Conservation (phyloP, 208 protist genomes). For the Eutreptiella sp. region DNA sequence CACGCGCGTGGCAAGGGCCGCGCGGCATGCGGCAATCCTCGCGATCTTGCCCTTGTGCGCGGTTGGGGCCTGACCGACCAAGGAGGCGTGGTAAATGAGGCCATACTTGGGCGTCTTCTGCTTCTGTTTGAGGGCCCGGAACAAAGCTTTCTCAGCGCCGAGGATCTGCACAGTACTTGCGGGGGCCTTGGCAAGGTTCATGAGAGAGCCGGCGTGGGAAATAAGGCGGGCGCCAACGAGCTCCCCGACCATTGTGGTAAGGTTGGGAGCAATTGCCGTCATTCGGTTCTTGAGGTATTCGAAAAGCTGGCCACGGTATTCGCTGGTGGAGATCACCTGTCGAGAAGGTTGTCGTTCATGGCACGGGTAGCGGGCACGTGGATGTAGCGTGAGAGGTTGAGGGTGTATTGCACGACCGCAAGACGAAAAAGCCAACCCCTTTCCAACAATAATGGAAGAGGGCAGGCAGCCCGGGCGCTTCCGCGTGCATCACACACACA, state of each 20-base stretch:
- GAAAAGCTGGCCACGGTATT: slow-evolving; percentile 86
- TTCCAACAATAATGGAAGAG: too few relatives aligned
- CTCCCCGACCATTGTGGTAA: slow-evolving; percentile 95
- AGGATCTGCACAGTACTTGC: slow-evolving; percentile 98
- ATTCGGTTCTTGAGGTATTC: slow-evolving; percentile 92
- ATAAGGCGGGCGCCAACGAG: slow-evolving; percentile 96
- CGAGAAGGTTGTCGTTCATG: slow-evolving; percentile 62
- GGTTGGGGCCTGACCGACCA: slow-evolving; percentile 85
- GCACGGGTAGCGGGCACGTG: too few relatives aligned
- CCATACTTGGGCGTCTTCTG: slow-evolving; percentile 99
- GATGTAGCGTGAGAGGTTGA: too few relatives aligned
- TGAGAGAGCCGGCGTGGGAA: slow-evolving; percentile 94
- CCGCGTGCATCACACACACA: too few relatives aligned
- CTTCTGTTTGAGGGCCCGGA: slow-evolving; percentile 94
- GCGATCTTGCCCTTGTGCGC: slow-evolving; percentile 94
- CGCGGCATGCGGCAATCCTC: slow-evolving; percentile 95
- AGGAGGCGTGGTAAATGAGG: slow-evolving; percentile 96
- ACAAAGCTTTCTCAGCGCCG: slow-evolving; percentile 98
- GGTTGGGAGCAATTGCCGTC: slow-evolving; percentile 96
- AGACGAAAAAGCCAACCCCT: too few relatives aligned
- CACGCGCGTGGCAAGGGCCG: slow-evolving; percentile 91
- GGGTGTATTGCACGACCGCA: too few relatives aligned
- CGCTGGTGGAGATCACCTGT: slow-evolving; percentile 77
- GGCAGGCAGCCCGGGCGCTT: too few relatives aligned
- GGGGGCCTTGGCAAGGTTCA: slow-evolving; percentile 96